phyloP scores from a whole-genome alignment of 768 basidiomycete species.

The Suillus discolor region DNA sequence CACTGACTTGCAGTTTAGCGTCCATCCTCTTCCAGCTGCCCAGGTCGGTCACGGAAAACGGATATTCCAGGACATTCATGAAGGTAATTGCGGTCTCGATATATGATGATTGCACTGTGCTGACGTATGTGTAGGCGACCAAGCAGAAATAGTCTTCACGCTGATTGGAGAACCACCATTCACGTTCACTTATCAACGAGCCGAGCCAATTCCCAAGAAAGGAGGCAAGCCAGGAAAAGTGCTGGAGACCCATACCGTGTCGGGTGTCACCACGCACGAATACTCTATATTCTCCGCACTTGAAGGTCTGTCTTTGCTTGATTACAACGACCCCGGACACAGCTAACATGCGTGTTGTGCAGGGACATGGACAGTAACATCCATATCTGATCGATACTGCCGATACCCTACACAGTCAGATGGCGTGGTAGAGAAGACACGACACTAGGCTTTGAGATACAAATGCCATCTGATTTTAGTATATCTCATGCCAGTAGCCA shows the following conservation, averaged over 20 bases:
- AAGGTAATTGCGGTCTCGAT: slow-evolving; percentile 51
- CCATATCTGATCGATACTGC: slow-evolving; percentile 88
- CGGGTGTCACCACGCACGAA: slow-evolving; percentile 68
- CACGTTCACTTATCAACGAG: slow-evolving; percentile 91
- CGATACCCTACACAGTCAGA: slow-evolving; percentile 79
- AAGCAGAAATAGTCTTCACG: slow-evolving; percentile 92
- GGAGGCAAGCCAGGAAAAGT: slow-evolving; percentile 73
- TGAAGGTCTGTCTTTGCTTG: slow-evolving; percentile 66
- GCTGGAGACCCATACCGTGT: slow-evolving; percentile 91
- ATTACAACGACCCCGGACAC: background rate
- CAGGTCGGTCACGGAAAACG: slow-evolving; percentile 86
- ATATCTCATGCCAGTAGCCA: slow-evolving; percentile 20
- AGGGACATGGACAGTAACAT: slow-evolving; percentile 94
- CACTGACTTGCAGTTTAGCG: slow-evolving; percentile 67
- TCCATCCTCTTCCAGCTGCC: slow-evolving; percentile 87
- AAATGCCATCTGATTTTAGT: slow-evolving; percentile 16
- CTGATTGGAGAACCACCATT: slow-evolving; percentile 93
- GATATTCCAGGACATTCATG: slow-evolving; percentile 84
- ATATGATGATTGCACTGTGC: background rate
- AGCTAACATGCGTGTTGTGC: slow-evolving; percentile 13
- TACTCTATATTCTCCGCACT: slow-evolving; percentile 92
- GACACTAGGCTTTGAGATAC: slow-evolving; percentile 18
- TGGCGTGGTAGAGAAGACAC: slow-evolving; percentile 38
- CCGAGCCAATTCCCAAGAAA: slow-evolving; percentile 69
- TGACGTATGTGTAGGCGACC: slow-evolving; percentile 59